phyloP scores from a whole-genome alignment of 2,329 filamentous ascomycete species.

The Sordariomycetes sp. region DNA sequence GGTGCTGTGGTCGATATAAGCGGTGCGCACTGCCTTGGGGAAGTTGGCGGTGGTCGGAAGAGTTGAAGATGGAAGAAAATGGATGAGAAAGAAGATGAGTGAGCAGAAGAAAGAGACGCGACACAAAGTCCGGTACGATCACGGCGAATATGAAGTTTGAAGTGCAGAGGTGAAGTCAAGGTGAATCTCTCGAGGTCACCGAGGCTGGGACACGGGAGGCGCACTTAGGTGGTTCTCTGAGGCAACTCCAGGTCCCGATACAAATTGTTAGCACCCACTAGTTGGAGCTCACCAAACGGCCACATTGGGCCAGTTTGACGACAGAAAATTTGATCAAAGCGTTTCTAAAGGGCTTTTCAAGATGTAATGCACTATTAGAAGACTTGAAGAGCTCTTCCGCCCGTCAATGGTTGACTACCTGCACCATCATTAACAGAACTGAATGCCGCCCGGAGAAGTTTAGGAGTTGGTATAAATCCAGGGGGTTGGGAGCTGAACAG shows the following conservation, averaged over 20 bases:
- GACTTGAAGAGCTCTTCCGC: no score
- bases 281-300: background rate
- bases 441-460: slow-evolving; percentile 19
- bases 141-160: slow-evolving; percentile 5
- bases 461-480: slow-evolving; percentile 11
- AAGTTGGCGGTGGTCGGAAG: slow-evolving; percentile 4
- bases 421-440: slow-evolving; percentile 22
- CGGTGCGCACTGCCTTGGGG: no score
- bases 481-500: slow-evolving; percentile 3
- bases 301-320: background rate
- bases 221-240: slow-evolving; percentile 10
- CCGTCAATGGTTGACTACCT: no score
- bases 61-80: slow-evolving; percentile 1
- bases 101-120: slow-evolving; percentile 2
- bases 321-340: background rate
- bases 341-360: background rate
- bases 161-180: slow-evolving; percentile 6
- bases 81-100: slow-evolving; percentile 1
- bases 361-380: background rate
- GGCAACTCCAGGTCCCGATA: slow-evolving; percentile 16
- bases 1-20: no score
- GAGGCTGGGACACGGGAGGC: no score
- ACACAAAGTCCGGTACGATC: background rate
- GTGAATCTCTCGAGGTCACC: no score
- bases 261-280: slow-evolving; percentile 17